Evolutionary conservation across 495 filamentous ascomycete genomes (phyloP), one percentile per base, ranked within the genome.

Genomic region (Penicillium desertorum): DNA sequence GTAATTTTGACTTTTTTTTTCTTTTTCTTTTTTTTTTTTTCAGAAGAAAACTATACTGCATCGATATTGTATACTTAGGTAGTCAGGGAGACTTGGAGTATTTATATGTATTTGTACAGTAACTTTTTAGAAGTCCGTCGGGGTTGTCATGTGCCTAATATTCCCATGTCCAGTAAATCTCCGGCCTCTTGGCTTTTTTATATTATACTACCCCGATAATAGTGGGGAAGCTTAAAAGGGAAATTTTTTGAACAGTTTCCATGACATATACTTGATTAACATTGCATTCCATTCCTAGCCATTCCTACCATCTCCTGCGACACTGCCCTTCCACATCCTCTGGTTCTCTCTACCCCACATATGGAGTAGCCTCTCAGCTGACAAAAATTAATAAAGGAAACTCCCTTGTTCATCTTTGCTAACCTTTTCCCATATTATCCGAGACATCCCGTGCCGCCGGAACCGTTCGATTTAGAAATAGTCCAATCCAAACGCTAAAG

Each of bases 371-470:
- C 45, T 50, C 46, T 44, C 55, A 51, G 55, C 39, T 51, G 55
- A 51, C 55, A 41, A 17, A 30, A 11, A 45, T 50, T 49, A 48
- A 50, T 49, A 49, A 57, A 50, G 41, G 17, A 49, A 48, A 51
- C 23, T 25, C 53, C 20, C 22, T 36, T 3, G 34, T 4, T 14
- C 32, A 36, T 37, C 34, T 37, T 4, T 39, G 3, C 30, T 34
- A 34, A 34, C 30, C 10, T 39, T 39, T 39, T 39, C 41, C 39
- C 23, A 41, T 47, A 51, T 56, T 56, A 61, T 62, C 43, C 41
- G 59, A 23, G 57, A 22, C 41, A 56, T 48, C 57, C 61, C 50
- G 51, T 54, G 48, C 48, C 44, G 44, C 57, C 56, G 56, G 56
- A 62, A 56, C 60, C 60, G 52, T 22, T 34, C 34, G 16, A 37